Evolutionary conservation across 139 green algal species (phyloP).

Genomic region (Coelastrella sp.): DNA sequence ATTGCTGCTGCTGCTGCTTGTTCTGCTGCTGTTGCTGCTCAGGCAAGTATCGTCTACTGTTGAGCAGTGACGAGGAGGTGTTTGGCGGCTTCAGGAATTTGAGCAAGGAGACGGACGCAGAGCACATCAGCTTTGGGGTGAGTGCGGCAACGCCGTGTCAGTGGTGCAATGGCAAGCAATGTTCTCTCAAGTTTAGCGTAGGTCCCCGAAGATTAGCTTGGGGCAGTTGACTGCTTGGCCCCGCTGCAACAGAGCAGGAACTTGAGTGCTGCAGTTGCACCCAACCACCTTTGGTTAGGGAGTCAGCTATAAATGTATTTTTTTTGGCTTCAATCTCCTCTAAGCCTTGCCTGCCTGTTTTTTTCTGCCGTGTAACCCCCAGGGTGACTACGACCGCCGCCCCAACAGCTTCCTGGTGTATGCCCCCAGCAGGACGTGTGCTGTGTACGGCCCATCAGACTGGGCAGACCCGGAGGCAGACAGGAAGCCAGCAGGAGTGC

Average conservation of each 20-base stretch:
- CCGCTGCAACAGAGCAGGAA: too few relatives aligned
- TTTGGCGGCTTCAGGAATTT: slow-evolving; percentile 92
- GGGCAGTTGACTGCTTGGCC: too few relatives aligned
- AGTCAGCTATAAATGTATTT: not conserved
- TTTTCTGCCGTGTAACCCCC: not conserved
- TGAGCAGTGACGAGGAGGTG: slow-evolving; percentile 87
- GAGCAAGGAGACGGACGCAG: slow-evolving; percentile 82
- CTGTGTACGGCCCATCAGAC: slow-evolving; percentile 87
- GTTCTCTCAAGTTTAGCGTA: not conserved
- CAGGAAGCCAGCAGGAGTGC: slow-evolving; percentile 74
- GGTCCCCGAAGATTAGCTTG: too few relatives aligned
- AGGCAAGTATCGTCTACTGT: slow-evolving; percentile 68
- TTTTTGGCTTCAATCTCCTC: not conserved
- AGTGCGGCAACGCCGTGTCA: not conserved
- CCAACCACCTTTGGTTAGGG: not conserved
- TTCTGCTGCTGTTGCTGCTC: not conserved
- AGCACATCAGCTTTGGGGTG: slow-evolving; percentile 26
- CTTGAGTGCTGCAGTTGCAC: too few relatives aligned
- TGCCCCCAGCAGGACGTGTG: slow-evolving; percentile 81
- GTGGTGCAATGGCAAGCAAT: not conserved
- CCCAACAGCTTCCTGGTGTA: slow-evolving; percentile 84
- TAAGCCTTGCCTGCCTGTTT: slow-evolving; percentile 4
- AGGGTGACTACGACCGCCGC: slow-evolving; percentile 70
- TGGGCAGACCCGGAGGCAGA: slow-evolving; percentile 81
- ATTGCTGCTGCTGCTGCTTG: not conserved